phyloP scores from a whole-genome alignment of 768 basidiomycete species.

The Grammothele lineata region DNA sequence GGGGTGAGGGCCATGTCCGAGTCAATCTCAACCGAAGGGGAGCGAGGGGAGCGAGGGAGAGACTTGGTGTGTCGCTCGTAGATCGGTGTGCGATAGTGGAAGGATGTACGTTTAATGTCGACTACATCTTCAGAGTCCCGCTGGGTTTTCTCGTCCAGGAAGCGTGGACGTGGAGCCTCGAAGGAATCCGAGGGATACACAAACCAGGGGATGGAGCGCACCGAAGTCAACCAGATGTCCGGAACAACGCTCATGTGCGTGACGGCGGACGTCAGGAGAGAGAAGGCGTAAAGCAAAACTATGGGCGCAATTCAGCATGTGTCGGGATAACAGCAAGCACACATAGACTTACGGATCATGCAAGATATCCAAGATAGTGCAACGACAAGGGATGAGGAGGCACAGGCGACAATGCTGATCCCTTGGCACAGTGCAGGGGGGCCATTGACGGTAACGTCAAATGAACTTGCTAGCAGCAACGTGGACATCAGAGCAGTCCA shows the following conservation, averaged over 20 bases:
- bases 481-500: conserved; percentile 50
- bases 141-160: background rate
- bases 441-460: conserved; percentile 42
- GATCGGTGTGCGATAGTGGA: conserved; percentile 11
- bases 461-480: conserved; percentile 49
- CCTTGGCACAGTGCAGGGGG: conserved; percentile 33
- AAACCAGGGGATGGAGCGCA: conserved; percentile 62
- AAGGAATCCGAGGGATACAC: conserved; percentile 9
- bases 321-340: too few relatives aligned
- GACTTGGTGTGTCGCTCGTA: conserved; percentile 12
- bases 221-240: conserved; percentile 47
- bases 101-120: conserved; percentile 3
- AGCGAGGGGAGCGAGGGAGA: conserved; percentile 1
- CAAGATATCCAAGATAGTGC: conserved; percentile 28
- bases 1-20: background rate
- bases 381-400: conserved; percentile 26
- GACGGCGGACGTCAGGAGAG: conserved; percentile 43
- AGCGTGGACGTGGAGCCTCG: background rate
- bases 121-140: background rate
- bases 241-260: conserved; percentile 40
- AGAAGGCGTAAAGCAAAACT: conserved; percentile 55
- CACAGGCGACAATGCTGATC: conserved; percentile 20
- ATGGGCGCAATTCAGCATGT: background rate
- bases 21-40: background rate
- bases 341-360: conserved; percentile 22